Conservation (phyloP, 2,329 filamentous ascomycete genomes). For the Diaporthe helianthi region DNA sequence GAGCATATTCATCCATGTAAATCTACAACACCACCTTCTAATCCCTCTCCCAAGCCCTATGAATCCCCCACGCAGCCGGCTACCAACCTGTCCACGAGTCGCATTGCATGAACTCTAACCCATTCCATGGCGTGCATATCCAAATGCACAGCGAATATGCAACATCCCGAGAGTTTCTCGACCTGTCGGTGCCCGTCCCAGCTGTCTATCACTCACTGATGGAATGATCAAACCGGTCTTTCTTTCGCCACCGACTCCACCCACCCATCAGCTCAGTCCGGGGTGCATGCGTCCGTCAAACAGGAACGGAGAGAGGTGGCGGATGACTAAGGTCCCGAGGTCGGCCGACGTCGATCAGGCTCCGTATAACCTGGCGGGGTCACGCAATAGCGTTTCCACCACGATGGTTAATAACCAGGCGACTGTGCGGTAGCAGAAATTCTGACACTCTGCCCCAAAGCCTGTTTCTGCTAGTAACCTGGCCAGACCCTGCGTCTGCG, state of each 20-base stretch:
- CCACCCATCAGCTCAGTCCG: not conserved
- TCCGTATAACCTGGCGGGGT: not conserved
- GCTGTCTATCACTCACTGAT: not conserved
- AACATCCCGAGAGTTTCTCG: conserved; percentile 4
- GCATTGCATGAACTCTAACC: not conserved
- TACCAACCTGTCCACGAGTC: not conserved
- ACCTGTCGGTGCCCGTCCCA: not conserved
- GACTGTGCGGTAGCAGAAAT: not conserved
- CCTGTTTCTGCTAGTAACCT: not conserved
- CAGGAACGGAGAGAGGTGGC: not conserved
- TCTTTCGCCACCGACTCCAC: conserved; percentile 1
- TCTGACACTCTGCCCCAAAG: too few relatives aligned
- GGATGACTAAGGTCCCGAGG: too few relatives aligned
- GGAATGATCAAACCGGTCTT: not conserved
- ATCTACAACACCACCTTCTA: not conserved
- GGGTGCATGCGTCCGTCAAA: not conserved
- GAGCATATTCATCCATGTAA: not conserved
- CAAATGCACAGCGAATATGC: not conserved
- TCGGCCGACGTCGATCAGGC: not conserved
- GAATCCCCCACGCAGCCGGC: not conserved
- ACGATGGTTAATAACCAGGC: too few relatives aligned
- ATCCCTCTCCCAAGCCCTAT: not conserved
- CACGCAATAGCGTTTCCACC: not conserved
- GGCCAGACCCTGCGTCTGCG: conserved; percentile 4
- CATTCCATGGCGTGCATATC: not conserved